Conservation (phyloP, 805 yeast species). For the Ogataea thermomethanolica region DNA sequence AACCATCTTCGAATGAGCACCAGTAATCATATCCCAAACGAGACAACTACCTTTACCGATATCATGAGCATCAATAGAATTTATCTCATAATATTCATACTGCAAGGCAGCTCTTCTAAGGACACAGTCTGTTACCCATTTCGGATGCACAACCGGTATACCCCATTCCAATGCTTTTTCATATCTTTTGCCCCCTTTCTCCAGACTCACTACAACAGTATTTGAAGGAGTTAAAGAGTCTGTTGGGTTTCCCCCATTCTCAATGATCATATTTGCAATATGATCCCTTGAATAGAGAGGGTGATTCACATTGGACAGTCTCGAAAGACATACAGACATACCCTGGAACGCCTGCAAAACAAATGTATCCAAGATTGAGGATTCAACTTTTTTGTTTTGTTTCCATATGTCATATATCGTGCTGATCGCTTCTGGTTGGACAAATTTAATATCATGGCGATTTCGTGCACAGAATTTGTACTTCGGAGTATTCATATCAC, state of each 20-base stretch:
- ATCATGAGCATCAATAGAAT: conserved; percentile 11
- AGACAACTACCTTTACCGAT: conserved; percentile 34
- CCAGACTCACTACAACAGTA: conserved; percentile 47
- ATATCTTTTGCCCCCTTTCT: conserved; percentile 48
- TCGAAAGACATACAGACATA: conserved; percentile 44
- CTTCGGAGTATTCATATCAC: conserved; percentile 53
- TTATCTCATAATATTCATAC: conserved; percentile 38
- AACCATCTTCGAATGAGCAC: background rate
- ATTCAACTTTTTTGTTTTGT: conserved; percentile 34
- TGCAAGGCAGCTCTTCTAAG: conserved; percentile 43
- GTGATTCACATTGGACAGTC: conserved; percentile 26
- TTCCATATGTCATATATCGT: conserved; percentile 50
- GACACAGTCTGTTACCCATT: conserved; percentile 46
- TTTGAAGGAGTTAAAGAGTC: conserved; percentile 46
- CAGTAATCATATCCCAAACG: conserved; percentile 35
- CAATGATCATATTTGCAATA: conserved; percentile 35
- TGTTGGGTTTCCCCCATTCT: conserved; percentile 49
- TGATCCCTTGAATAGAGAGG: conserved; percentile 29
- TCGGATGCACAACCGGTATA: conserved; percentile 49
- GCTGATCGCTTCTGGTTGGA: conserved; percentile 45
- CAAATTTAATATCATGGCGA: conserved; percentile 55
- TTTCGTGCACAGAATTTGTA: conserved; percentile 47
- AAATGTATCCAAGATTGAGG: conserved; percentile 16
- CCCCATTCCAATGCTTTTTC: conserved; percentile 51
- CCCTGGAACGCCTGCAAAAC: conserved; percentile 43